Evolutionary conservation across 495 filamentous ascomycete species (phyloP).

Genomic region (Podospora bellae-mahoneyi): DNA sequence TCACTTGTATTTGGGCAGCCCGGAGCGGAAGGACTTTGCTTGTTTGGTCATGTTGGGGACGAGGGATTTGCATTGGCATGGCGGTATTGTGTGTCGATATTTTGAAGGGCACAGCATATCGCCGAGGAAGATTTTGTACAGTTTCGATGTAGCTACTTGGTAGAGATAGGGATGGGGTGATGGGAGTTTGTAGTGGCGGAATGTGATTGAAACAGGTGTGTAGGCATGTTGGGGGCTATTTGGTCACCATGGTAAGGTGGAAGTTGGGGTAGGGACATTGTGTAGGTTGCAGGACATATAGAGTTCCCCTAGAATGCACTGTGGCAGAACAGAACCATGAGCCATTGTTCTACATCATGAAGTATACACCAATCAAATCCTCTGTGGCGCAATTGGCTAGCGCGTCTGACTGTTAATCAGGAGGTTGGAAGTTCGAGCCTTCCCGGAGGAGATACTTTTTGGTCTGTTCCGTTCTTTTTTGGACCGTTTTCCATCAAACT

Average conservation of each 20-base stretch:
- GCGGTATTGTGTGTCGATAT: not conserved
- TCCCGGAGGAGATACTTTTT: slow-evolving; percentile 11
- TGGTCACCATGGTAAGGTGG: too few species aligned
- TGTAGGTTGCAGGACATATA: too few species aligned
- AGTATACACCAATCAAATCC: not conserved
- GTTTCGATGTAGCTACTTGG: not conserved
- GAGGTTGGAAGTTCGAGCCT: slow-evolving; percentile 24
- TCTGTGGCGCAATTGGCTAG: slow-evolving; percentile 27
- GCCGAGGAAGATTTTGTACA: not conserved
- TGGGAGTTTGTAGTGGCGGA: too few species aligned
- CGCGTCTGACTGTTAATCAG: slow-evolving; percentile 35
- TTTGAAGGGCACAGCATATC: not conserved
- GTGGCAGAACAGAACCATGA: too few species aligned
- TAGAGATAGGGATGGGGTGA: too few species aligned
- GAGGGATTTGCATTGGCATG: not conserved
- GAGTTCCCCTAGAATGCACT: too few species aligned
- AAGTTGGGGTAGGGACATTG: too few species aligned
- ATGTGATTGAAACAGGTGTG: too few species aligned
- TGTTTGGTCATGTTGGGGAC: not conserved
- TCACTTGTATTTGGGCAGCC: not conserved
- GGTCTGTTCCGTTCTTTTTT: not conserved
- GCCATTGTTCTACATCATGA: too few species aligned
- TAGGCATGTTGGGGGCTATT: too few species aligned
- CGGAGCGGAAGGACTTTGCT: not conserved
- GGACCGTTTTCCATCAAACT: not conserved